Evolutionary conservation across 1,284 basidiomycete species (phyloP), one percentile per base, ranked within the genome.

Genomic region (Bondarzewia mesenterica): DNA sequence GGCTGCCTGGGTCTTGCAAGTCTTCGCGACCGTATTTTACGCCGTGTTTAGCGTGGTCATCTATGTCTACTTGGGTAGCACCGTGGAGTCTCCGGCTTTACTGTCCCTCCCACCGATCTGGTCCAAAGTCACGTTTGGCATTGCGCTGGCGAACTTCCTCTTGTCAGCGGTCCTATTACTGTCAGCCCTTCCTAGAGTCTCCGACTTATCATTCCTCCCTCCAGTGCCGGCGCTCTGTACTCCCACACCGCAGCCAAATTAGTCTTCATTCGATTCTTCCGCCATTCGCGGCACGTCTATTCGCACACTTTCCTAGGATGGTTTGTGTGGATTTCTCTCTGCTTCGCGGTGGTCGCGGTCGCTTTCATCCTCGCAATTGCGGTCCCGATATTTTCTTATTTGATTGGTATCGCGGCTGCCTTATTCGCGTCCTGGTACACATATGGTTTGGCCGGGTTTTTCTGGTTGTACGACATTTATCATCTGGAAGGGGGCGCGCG

Each of bases 401-500:
- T 80, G 39, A 73, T 74, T 41, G 72, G 74, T 22, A 73, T 78
- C 49, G 61, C 73, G n/a, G 75, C 74, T 7, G 64, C 76, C n/a
- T 60, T 78, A 18, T 78, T 80, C 54, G 76, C 77, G 10, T 69
- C 74, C 14, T 78, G 77, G 74, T 80, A 75, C 55, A 77, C 74
- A 4, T 78, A 78, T 52, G 77, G 77, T 25, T 50, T 78, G 25
- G 75, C 74, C 4, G 77, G 76, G 2, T 75, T 74, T 54, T 79
- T 79, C 60, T 78, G 74, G 73, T 50, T 78, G n/a, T 63, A 76
- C 50, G 75, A 78, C 57, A 60, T 64, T 5, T 73, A 73, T 52
- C 60, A 75, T 53, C 53, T 72, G 7, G 59, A 65, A 36, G 72
- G 70, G 12, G 70, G 71, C 12, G 52, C 50, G 39, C 49, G 45